These are phyloP conservation scores for Martiniozyma asiatica DNA, from an alignment of 1,139 yeast genomes.

Conservation along the genomic window DNA sequence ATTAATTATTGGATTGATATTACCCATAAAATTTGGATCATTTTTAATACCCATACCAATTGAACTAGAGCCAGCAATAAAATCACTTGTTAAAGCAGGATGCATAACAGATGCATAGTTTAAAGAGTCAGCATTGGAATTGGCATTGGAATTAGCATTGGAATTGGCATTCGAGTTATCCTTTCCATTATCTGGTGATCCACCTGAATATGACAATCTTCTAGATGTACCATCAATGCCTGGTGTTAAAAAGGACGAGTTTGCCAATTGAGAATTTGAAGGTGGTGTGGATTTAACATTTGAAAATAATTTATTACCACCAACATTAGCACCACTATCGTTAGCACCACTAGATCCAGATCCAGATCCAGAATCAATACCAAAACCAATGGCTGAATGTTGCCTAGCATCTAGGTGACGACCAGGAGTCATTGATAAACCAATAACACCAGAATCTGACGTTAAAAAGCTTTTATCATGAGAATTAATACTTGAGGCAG, in stretches of 20 bases:
- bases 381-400: too few species aligned
- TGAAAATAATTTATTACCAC: too few species aligned
- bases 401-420: too few species aligned
- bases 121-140: too few species aligned
- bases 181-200: conserved; percentile 16
- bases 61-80: conserved; percentile 16
- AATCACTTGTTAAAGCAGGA: conserved; percentile 17
- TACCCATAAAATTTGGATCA: conserved; percentile 5
- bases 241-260: too few species aligned
- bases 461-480: conserved; percentile 3
- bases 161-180: too few species aligned
- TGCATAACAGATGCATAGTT: too few species aligned
- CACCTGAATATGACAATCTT: conserved; percentile 16
- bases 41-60: conserved; percentile 18
- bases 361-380: background rate
- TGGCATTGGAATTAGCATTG: too few species aligned
- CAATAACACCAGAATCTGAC: background rate
- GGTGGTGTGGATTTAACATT: too few species aligned
- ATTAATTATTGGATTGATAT: conserved; percentile 3
- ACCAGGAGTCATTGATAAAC: too few species aligned
- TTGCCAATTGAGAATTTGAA: too few species aligned
- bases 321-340: too few species aligned
- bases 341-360: conserved; percentile 4
- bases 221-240: conserved; percentile 17
- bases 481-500: conserved; percentile 4